Percentiles rank a stretch among this genome's conserved stretches.
Conservation (phyloP, 2,329 filamentous ascomycete genomes). For the Myriangium duriaei region DNA sequence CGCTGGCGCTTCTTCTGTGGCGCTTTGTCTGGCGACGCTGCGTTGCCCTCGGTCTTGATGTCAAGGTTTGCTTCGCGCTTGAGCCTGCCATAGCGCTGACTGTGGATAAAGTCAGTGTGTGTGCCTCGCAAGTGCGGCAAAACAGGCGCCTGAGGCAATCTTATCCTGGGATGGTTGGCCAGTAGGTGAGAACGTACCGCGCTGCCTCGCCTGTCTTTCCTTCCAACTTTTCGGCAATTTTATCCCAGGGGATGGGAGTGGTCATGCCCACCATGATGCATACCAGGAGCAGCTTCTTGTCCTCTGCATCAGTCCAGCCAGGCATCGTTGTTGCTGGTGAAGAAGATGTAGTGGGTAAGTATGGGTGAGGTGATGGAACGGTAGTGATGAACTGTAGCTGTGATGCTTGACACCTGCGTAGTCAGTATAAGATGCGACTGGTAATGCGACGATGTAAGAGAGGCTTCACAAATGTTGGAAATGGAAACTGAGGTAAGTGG, state of each 20-base stretch:
- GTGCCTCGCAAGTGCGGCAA: too few relatives aligned
- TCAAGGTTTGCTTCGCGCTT: neutral
- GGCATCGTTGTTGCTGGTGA: conserved; percentile 1
- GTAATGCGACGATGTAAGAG: too few relatives aligned
- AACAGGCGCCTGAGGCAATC: too few relatives aligned
- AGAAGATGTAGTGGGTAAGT: too few relatives aligned
- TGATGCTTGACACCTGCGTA: too few relatives aligned
- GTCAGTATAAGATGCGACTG: too few relatives aligned
- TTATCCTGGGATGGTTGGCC: too few relatives aligned
- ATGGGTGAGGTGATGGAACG: too few relatives aligned
- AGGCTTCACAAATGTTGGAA: too few relatives aligned
- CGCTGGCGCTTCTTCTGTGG: neutral
- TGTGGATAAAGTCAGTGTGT: neutral
- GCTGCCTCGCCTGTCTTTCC: neutral
- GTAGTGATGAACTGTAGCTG: too few relatives aligned
- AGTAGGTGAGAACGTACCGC: neutral
- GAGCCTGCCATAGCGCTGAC: conserved; percentile 1
- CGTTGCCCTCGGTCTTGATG: neutral
- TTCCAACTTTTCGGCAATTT: neutral
- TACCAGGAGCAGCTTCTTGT: neutral
- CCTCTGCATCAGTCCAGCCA: neutral
- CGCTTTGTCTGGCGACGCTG: neutral
- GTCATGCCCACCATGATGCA: neutral
- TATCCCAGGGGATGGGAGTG: neutral
- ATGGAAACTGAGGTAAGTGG: too few relatives aligned